Conservation (phyloP, 2,329 filamentous ascomycete genomes). For the Cladosporium sp. region DNA sequence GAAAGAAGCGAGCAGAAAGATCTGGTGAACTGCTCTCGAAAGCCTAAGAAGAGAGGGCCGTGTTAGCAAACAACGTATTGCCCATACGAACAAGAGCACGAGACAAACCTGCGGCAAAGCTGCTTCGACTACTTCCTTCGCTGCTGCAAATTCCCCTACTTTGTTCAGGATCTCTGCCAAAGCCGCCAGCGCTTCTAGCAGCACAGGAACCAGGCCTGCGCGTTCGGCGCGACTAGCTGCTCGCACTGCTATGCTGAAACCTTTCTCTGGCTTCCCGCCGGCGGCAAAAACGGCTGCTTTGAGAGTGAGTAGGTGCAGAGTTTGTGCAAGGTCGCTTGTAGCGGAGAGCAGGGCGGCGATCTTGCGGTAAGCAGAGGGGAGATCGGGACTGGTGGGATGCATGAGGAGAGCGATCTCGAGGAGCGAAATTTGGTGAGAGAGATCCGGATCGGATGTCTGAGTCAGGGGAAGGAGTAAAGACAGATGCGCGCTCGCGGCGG, state of each 20-base stretch:
- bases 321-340: conserved; percentile 54
- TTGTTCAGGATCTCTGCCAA: conserved; percentile 66
- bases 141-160: conserved; percentile 66
- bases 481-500: conserved; percentile 54
- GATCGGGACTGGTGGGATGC: conserved; percentile 30
- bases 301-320: conserved; percentile 65
- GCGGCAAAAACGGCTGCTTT: conserved; percentile 69
- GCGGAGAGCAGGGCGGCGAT: background rate
- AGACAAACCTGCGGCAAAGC: conserved; percentile 56
- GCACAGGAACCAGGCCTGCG: conserved; percentile 60
- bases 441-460: conserved; percentile 49
- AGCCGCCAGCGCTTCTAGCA: conserved; percentile 69
- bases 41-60: background rate
- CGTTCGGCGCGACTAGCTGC: conserved; percentile 71
- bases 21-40: background rate
- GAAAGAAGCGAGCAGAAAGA: conserved; percentile 1
- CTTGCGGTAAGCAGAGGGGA: background rate
- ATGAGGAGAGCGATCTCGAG: conserved; percentile 58
- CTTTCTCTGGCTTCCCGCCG: conserved; percentile 66
- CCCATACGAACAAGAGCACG: background rate
- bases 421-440: conserved; percentile 55
- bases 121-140: conserved; percentile 60
- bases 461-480: conserved; percentile 50
- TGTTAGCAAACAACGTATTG: background rate
- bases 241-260: conserved; percentile 70